phyloP scores from a whole-genome alignment of 2,329 filamentous ascomycete species.

The Rhexocercosporidium sp. region DNA sequence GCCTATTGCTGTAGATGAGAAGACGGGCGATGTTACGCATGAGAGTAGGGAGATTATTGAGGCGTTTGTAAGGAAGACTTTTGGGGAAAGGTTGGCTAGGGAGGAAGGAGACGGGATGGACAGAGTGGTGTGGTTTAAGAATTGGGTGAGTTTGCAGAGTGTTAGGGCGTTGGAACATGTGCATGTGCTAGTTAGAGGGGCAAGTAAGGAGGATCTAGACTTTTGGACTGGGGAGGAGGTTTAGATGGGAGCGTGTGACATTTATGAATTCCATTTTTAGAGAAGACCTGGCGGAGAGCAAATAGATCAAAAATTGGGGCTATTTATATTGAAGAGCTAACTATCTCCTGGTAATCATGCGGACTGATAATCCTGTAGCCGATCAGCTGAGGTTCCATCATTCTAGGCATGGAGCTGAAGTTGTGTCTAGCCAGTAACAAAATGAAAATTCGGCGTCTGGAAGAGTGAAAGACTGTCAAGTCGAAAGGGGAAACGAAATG shows the following conservation, averaged over 20 bases:
- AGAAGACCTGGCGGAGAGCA: no score
- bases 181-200: slow-evolving; percentile 72
- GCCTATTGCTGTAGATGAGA: slow-evolving; percentile 71
- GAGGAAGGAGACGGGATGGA: slow-evolving; percentile 44
- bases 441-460: no score
- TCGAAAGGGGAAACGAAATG: no score
- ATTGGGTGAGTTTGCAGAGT: slow-evolving; percentile 88
- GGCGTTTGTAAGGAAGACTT: slow-evolving; percentile 72
- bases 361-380: no score
- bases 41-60: slow-evolving; percentile 68
- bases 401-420: no score
- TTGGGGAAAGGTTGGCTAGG: slow-evolving; percentile 61
- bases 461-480: no score
- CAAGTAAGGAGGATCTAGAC: slow-evolving; percentile 55
- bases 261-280: no score
- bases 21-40: slow-evolving; percentile 73
- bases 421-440: no score
- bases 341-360: no score
- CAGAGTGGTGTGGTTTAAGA: slow-evolving; percentile 86
- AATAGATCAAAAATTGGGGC: no score
- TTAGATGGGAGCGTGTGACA: slow-evolving; percentile 36
- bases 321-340: no score
- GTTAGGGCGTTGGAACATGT: slow-evolving; percentile 88
- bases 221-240: slow-evolving; percentile 52
- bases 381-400: no score